Conservation (phyloP, 2,329 filamentous ascomycete species). For the Fusarium sambucinum region DNA sequence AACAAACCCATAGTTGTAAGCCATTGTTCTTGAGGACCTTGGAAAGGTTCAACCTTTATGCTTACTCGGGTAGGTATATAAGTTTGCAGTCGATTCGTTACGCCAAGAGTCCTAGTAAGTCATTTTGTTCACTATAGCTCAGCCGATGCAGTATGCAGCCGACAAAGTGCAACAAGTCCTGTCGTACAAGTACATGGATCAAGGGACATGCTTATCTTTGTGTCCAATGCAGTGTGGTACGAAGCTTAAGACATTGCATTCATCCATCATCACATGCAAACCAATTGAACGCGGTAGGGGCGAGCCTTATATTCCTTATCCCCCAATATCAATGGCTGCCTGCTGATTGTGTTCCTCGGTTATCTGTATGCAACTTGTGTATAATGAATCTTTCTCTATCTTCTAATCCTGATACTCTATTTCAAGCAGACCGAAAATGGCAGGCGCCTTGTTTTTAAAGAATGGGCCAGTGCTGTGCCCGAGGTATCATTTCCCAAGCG, state of each 20-base stretch:
- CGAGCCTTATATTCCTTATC: no score
- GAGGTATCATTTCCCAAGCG: conserved; percentile 35
- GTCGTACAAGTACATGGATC: neutral
- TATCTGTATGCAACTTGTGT: neutral
- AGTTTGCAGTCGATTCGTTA: no score
- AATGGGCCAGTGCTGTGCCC: conserved; percentile 34
- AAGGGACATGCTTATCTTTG: neutral
- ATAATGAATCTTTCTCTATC: conserved; percentile 3
- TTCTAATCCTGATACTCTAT: conserved; percentile 33
- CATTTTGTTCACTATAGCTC: no score
- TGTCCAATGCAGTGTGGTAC: neutral
- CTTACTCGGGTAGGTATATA: no score
- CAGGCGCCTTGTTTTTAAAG: conserved; percentile 19
- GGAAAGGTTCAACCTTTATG: no score
- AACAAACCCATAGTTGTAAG: no score
- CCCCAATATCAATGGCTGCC: no score
- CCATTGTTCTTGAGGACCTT: no score
- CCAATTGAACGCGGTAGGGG: neutral
- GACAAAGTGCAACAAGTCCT: neutral
- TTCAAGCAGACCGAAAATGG: conserved; percentile 20
- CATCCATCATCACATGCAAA: neutral
- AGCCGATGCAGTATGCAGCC: neutral
- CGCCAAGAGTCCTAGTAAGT: no score
- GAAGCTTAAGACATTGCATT: neutral
- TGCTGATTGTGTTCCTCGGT: no score